Base-by-base conservation (phyloP, 2,329 filamentous ascomycete genomes). In the Myriosclerotinia scirpicola region DNA sequence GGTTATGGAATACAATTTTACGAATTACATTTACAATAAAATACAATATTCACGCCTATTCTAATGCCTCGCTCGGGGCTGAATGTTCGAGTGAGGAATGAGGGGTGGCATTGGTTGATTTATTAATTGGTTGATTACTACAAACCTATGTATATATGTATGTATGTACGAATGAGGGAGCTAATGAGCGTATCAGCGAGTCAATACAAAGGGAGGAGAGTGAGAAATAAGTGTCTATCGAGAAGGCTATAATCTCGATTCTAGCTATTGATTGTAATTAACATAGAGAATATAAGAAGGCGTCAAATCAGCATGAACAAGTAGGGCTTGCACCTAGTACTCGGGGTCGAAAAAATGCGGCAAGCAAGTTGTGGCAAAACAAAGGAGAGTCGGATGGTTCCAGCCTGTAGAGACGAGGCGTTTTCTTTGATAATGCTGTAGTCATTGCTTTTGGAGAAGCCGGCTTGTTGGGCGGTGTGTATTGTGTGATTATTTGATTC, bases 401-500 rank as follows among this genome's bases (percentile, higher is more conserved):
- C 17, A 46, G 40, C 42, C 20, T 17, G 56, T 46, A 42, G 56
- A 20, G 42, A 48, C 12, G 42, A 48, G 56, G 56, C 56, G 42
- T 36, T 59, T 46, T 48, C 30, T 34, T 36, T 15, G 42, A 34
- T 46, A 22, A n/a, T 36, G 20, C 12, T 48, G 30, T 36, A 36
- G 56, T 12, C 22, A 44, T 58, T 30, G 15, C 22, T 44, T 46
- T 46, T 17, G 15, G 20, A 50, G 46, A 58, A n/a, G 40, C 15
- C 20, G 40, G 17, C 15, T 44, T 12, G 38, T 30, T 46, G 8
- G 22, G 26, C 55, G 40, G 55, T 58, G 55, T 58, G 26, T 44
- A 9, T 15, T 64, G 8, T 54, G 26, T 42, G 30, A 55, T 64
- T 55, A 26, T 54, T 44, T 22, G 14, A 55, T 55, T 64, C 38